Evolutionary conservation across 225 moss, liverwort and hornwort species (phyloP).

Genomic region (Physcomitrellopsis africana): DNA sequence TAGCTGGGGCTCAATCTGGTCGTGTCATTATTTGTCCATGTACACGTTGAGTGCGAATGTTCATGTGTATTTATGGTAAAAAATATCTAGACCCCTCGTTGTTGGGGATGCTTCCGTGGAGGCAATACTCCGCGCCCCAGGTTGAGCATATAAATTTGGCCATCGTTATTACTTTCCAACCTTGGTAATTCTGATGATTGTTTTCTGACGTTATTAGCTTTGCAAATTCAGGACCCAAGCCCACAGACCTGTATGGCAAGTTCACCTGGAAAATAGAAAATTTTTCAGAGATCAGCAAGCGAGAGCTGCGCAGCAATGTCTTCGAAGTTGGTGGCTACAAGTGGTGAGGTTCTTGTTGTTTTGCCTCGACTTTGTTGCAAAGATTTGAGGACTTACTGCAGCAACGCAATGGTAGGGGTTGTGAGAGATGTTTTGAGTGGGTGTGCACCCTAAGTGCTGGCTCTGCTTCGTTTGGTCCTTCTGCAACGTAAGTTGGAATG

Average conservation of each 20-base stretch:
- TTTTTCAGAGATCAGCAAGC: slow-evolving; percentile 99
- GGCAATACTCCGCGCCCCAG: background rate
- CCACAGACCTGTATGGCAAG: slow-evolving; percentile 98
- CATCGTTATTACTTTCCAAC: background rate
- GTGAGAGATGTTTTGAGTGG: background rate
- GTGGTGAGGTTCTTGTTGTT: slow-evolving; percentile 65
- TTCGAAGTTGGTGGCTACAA: slow-evolving; percentile 99
- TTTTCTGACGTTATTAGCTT: slow-evolving; percentile 26
- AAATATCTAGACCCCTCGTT: too few relatives aligned
- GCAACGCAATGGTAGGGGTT: background rate
- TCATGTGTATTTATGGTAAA: too few relatives aligned
- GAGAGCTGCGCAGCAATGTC: slow-evolving; percentile 97
- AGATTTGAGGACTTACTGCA: background rate
- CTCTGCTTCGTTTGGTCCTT: slow-evolving; percentile 2
- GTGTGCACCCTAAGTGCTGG: background rate
- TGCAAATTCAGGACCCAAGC: slow-evolving; percentile 81
- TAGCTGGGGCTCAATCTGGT: background rate
- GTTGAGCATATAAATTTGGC: background rate
- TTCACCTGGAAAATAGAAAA: slow-evolving; percentile 99
- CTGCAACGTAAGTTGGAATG: background rate
- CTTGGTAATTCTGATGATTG: background rate
- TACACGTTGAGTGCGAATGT: too few relatives aligned
- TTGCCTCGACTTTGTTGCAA: background rate
- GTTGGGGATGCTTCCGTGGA: slow-evolving; percentile 8
- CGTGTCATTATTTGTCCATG: background rate